phyloP scores from a whole-genome alignment of 2,329 filamentous ascomycete genomes.

The Beauveria rudraprayagi region DNA sequence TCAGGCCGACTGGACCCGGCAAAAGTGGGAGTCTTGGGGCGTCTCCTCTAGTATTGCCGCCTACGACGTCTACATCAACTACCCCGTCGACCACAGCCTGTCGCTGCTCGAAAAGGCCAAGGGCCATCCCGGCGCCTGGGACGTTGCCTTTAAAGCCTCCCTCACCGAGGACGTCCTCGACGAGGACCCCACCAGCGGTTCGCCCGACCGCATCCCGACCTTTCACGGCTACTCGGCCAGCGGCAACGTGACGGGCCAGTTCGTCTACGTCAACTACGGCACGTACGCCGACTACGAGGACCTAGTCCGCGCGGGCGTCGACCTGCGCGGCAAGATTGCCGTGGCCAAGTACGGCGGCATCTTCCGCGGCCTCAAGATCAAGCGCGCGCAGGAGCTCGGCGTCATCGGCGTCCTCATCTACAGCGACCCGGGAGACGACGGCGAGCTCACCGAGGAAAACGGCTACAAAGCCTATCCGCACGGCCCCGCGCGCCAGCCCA shows the following conservation, averaged over 20 bases:
- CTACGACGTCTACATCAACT: slow-evolving; percentile 74
- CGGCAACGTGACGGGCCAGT: slow-evolving; percentile 82
- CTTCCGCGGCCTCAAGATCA: slow-evolving; percentile 87
- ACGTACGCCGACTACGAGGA: slow-evolving; percentile 82
- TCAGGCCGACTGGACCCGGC: slow-evolving; percentile 63
- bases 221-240: slow-evolving; percentile 94
- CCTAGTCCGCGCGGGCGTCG: slow-evolving; percentile 64
- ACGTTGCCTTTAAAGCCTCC: slow-evolving; percentile 68
- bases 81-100: slow-evolving; percentile 62
- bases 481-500: slow-evolving; percentile 80
- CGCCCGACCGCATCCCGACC: slow-evolving; percentile 68
- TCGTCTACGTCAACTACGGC: slow-evolving; percentile 87
- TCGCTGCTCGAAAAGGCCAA: slow-evolving; percentile 50
- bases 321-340: slow-evolving; percentile 76
- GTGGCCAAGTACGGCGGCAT: slow-evolving; percentile 77
- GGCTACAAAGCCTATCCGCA: slow-evolving; percentile 73
- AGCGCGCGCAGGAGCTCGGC: slow-evolving; percentile 82
- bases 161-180: slow-evolving; percentile 78
- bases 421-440: slow-evolving; percentile 84
- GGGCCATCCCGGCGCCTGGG: slow-evolving; percentile 36
- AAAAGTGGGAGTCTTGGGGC: slow-evolving; percentile 66
- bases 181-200: slow-evolving; percentile 70
- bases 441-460: slow-evolving; percentile 70
- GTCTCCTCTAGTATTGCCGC: slow-evolving; percentile 54
- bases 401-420: slow-evolving; percentile 83